Evolutionary conservation across 768 basidiomycete species (phyloP).

Genomic region (Hericium rajendrae): DNA sequence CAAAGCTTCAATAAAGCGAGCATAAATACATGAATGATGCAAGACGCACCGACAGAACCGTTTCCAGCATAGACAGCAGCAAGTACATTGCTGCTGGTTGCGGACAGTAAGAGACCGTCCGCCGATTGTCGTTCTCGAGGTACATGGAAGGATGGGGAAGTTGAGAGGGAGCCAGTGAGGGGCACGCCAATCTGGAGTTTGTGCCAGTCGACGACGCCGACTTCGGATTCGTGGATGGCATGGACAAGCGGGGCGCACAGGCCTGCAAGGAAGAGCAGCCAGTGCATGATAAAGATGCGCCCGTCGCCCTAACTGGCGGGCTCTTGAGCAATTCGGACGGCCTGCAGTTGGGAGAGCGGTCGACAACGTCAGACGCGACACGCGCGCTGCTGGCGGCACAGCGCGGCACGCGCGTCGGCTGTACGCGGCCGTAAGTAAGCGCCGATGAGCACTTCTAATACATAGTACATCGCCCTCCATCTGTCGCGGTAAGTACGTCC

Average conservation of each 20-base stretch:
- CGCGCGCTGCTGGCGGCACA: no score
- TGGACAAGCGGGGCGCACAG: conserved; percentile 19
- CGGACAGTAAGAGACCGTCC: conserved; percentile 48
- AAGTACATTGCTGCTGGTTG: conserved; percentile 68
- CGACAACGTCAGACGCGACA: no score
- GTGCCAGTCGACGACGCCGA: conserved; percentile 85
- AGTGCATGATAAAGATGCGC: neutral
- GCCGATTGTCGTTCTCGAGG: conserved; percentile 19
- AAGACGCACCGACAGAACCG: conserved; percentile 57
- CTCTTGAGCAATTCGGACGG: no score
- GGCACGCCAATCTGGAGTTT: conserved; percentile 69
- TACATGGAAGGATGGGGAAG: conserved; percentile 52
- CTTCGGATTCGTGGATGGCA: conserved; percentile 65
- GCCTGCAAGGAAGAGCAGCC: conserved; percentile 2
- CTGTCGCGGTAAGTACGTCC: no score
- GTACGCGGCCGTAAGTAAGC: no score
- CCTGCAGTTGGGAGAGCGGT: no score
- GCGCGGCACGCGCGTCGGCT: no score
- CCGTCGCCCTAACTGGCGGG: no score
- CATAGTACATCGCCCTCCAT: no score
- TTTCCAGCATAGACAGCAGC: conserved; percentile 59
- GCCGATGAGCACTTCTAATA: no score
- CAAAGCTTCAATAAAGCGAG: neutral
- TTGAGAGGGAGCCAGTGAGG: conserved; percentile 35
- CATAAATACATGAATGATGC: neutral